phyloP scores from a whole-genome alignment of 169 alveolate species.

The Plasmodium malariae region DNA sequence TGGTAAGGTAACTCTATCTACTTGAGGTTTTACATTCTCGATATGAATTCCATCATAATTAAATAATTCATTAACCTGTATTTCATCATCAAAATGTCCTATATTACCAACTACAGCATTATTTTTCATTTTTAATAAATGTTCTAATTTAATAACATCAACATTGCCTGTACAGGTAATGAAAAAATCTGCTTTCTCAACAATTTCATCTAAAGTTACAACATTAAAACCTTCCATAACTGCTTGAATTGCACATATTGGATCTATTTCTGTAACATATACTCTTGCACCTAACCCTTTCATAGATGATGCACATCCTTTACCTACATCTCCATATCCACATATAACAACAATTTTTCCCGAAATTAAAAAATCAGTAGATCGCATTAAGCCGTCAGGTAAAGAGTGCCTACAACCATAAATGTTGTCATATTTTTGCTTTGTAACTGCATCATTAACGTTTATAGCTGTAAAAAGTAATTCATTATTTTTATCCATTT shows the following conservation, averaged over 20 bases:
- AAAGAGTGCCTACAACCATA: conserved; percentile 99
- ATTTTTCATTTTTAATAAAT: conserved; percentile 97
- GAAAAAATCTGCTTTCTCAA: conserved; percentile 95
- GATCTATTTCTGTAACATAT: conserved; percentile 97
- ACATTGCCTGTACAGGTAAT: conserved; percentile 97
- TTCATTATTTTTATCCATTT: conserved; percentile 91
- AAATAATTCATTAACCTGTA: conserved; percentile 94
- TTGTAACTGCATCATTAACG: conserved; percentile 98
- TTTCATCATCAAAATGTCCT: conserved; percentile 99
- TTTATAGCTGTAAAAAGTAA: conserved; percentile 96
- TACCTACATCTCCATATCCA: conserved; percentile 99
- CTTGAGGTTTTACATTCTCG: conserved; percentile 95
- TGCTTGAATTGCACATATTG: conserved; percentile 99
- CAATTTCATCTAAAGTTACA: conserved; percentile 91
- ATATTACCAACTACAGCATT: conserved; percentile 96
- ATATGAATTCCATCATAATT: conserved; percentile 91
- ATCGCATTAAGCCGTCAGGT: conserved; percentile 98
- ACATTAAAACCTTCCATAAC: conserved; percentile 98
- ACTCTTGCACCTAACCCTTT: conserved; percentile 98
- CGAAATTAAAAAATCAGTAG: conserved; percentile 98
- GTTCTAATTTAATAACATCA: conserved; percentile 94
- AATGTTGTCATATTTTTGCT: conserved; percentile 97
- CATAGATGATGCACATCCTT: conserved; percentile 98
- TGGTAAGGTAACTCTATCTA: conserved; percentile 93
- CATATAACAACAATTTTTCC: conserved; percentile 97